A percentile compares a stretch with the other conserved stretches of the same genome.
phyloP scores from a whole-genome alignment of 2,329 filamentous ascomycete species.

The Aureobasidium lini region DNA sequence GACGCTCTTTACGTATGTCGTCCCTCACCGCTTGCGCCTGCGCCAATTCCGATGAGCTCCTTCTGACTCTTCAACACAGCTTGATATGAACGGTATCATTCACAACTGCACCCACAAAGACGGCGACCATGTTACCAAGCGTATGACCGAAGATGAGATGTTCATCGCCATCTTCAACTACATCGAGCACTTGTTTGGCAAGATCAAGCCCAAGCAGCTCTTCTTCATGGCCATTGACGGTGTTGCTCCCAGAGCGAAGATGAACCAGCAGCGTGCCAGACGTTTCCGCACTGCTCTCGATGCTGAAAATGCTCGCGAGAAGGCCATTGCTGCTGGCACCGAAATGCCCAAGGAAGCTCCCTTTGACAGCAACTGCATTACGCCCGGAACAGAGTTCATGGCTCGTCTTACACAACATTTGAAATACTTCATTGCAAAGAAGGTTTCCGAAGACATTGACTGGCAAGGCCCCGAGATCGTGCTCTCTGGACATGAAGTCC shows the following conservation, averaged over 20 bases:
- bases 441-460: conserved; percentile 90
- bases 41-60: neutral
- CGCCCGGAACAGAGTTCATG: conserved; percentile 96
- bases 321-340: conserved; percentile 79
- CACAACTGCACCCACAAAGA: conserved; percentile 99
- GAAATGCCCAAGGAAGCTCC: conserved; percentile 92
- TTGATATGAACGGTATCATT: conserved; percentile 99
- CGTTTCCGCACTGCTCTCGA: conserved; percentile 93
- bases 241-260: conserved; percentile 94
- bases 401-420: conserved; percentile 87
- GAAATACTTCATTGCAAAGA: conserved; percentile 98
- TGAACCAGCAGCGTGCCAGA: conserved; percentile 97
- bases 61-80: conserved; percentile 34
- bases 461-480: conserved; percentile 98
- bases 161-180: conserved; percentile 99
- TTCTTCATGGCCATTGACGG: conserved; percentile 99
- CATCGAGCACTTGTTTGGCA: conserved; percentile 96
- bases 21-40: neutral
- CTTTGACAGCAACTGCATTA: conserved; percentile 99
- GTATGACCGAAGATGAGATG: conserved; percentile 97
- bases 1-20: conserved; percentile 78
- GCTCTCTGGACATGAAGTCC: conserved; percentile 93
- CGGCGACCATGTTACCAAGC: conserved; percentile 81
- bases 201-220: conserved; percentile 95
- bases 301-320: conserved; percentile 80